Percentiles rank a stretch among this genome's conserved stretches.
phyloP scores from a whole-genome alignment of 192 early-diverging fungal species.

The Funneliformis geosporum region DNA sequence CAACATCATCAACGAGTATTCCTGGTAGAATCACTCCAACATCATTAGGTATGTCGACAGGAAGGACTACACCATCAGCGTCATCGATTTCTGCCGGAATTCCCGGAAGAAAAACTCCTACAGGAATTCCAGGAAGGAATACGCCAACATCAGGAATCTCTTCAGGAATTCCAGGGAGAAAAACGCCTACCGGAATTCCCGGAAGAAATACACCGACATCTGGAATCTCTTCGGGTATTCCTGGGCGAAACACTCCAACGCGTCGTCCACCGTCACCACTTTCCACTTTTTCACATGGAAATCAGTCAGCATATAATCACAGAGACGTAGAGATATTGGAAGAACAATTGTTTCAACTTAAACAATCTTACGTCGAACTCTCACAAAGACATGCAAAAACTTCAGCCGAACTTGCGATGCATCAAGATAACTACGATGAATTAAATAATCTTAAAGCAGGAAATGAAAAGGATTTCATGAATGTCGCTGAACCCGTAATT shows the following conservation, averaged over 20 bases:
- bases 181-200: neutral
- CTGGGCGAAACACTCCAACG: neutral
- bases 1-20: constrained; percentile 21
- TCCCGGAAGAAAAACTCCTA: constrained; percentile 12
- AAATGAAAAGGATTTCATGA: constrained; percentile 27
- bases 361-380: constrained; percentile 9
- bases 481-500: constrained; percentile 53
- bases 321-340: constrained; percentile 41
- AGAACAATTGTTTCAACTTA: constrained; percentile 48
- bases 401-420: constrained; percentile 10
- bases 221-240: neutral
- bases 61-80: neutral
- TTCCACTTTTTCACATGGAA: neutral
- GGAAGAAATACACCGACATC: neutral
- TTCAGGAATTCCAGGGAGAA: constrained; percentile 9
- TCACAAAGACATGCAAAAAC: constrained; percentile 17
- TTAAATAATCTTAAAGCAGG: neutral
- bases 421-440: constrained; percentile 25
- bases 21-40: neutral
- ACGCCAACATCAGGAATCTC: neutral
- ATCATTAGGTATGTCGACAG: neutral
- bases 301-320: constrained; percentile 25
- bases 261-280: neutral
- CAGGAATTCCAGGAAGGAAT: neutral
- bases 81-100: neutral